Evolutionary conservation across 2,329 filamentous ascomycete species (phyloP), one percentile per base, ranked within the genome.

Genomic region (Neodidymelliopsis sp.): DNA sequence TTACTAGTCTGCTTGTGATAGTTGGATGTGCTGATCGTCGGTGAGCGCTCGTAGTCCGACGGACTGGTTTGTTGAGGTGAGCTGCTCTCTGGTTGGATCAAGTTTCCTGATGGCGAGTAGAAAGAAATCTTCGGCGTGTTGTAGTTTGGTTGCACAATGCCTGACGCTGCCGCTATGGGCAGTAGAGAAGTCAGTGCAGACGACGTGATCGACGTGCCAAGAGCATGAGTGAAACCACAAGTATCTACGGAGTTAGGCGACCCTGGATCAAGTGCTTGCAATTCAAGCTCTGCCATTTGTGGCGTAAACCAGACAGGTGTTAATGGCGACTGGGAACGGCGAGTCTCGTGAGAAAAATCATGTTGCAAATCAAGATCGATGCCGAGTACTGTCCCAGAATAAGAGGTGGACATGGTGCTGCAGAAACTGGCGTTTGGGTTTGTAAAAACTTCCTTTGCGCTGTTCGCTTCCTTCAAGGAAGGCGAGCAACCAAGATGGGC

Each of bases 131-230:
- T 63, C 11, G 70, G 60, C 27, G 60, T 62, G 13, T 60, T 52
- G 35, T 61, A 56, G 41, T 66, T 66, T 12, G 56, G 53, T 11
- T 53, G 65, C 34, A 72, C 59, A 30, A 74, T 69, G 15, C 70
- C 71, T 28, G 68, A 65, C 16, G 70, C 66, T 36, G 63, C 69
- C 16, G 72, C 71, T 46, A 74, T 65, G 13, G 71, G 70, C 18
- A 74, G 56, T 25, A 74, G 61, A 30, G 66, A 58, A 4, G 65
- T 64, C 13, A 74, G 51, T n/a, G 70, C 71, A 24, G 66, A 69
- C 9, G 71, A 74, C 4, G 57, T 69, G 18, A 73, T 62, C 42
- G 59, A 40, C 35, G 35, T 19, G 48, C 28, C n/a, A n/a, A n/a
- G 19, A 12, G 20, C 29, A 11, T 33, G 24, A 4, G 16, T 19